phyloP scores from a whole-genome alignment of 306 rosid species.

The Quercus berberidifolia region DNA sequence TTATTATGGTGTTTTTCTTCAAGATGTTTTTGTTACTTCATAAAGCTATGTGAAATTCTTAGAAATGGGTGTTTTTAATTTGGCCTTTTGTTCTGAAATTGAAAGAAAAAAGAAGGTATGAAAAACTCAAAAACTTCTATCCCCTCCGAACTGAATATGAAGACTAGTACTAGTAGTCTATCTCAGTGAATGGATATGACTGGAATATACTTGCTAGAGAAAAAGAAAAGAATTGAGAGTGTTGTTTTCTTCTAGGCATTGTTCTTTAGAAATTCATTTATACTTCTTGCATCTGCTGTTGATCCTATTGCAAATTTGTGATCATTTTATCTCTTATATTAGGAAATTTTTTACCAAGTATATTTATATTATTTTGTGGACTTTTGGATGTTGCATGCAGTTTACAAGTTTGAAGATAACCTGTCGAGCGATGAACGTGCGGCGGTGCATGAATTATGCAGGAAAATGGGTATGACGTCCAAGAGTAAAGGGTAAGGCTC shows the following conservation, averaged over 20 bases:
- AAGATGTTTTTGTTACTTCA: neutral
- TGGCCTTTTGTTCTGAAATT: neutral
- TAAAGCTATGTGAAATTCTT: neutral
- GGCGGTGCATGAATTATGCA: constrained; percentile 49
- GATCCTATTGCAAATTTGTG: neutral
- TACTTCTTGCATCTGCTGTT: neutral
- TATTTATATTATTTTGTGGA: neutral
- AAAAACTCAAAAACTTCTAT: neutral
- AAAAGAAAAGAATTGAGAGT: neutral
- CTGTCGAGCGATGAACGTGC: constrained; percentile 57
- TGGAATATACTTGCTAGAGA: neutral
- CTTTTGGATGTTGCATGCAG: constrained; percentile 42
- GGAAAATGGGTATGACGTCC: constrained; percentile 57
- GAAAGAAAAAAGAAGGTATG: neutral
- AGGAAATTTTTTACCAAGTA: neutral
- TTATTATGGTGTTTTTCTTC: neutral
- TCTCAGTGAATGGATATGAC: neutral
- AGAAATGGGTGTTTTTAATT: neutral
- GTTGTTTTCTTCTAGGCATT: neutral
- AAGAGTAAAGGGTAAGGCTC: constrained; percentile 83
- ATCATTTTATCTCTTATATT: neutral
- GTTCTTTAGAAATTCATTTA: neutral
- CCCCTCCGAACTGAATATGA: neutral
- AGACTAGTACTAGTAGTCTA: neutral
- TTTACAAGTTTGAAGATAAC: constrained; percentile 45